These are phyloP conservation scores for Carex littledalei DNA, from an alignment of 176 grass and related monocot species.

Conservation along the genomic window DNA sequence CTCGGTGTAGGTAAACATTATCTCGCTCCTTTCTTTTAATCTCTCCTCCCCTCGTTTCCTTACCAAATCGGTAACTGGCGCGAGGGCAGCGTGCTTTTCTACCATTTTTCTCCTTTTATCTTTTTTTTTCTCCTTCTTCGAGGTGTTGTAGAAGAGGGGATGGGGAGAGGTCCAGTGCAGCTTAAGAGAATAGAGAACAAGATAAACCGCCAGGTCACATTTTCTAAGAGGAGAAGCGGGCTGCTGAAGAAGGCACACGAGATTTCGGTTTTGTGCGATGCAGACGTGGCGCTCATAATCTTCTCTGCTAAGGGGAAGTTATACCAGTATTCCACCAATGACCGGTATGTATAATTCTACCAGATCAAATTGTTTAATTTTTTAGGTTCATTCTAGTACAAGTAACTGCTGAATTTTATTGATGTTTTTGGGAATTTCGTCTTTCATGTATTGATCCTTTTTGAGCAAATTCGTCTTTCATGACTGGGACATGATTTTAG, in stretches of 20 bases:
- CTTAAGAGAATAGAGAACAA: conserved; percentile 48
- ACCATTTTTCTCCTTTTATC: not conserved
- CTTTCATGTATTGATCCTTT: not conserved
- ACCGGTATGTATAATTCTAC: conserved; percentile 2
- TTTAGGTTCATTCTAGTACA: too few relatives aligned
- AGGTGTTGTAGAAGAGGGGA: not conserved
- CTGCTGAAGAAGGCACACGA: conserved; percentile 45
- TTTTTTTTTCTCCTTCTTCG: conserved; percentile 4
- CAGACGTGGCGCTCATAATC: conserved; percentile 34
- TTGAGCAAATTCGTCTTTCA: not conserved
- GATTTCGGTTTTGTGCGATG: conserved; percentile 39
- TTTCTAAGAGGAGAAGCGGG: conserved; percentile 35
- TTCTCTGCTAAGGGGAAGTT: conserved; percentile 42
- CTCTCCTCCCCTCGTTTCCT: conserved; percentile 6
- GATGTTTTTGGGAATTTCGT: not conserved
- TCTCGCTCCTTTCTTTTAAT: not conserved
- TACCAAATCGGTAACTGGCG: conserved; percentile 1
- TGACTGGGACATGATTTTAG: not conserved
- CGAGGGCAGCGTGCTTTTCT: not conserved
- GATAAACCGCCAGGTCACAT: conserved; percentile 41
- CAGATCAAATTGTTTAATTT: too few relatives aligned
- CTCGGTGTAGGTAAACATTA: not conserved
- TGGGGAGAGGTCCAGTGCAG: conserved; percentile 42
- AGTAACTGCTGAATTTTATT: not conserved
- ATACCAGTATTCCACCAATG: conserved; percentile 30